A percentile compares a stretch with the other conserved stretches of the same genome.
phyloP scores from a whole-genome alignment of 352 stramenopile genomes.

The Phytopythium boreale region DNA sequence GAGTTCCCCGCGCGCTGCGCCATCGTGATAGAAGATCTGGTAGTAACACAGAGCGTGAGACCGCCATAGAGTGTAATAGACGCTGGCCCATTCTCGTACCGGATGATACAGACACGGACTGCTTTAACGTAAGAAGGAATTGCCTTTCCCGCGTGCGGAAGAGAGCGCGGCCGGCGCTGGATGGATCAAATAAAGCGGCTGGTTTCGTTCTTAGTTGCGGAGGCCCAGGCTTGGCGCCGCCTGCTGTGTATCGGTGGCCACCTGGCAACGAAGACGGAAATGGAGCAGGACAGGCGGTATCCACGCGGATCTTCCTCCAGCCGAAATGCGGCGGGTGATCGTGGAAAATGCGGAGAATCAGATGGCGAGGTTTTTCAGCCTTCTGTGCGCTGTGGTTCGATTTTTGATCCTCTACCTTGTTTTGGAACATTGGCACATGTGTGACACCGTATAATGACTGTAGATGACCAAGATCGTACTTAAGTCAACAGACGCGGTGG shows the following conservation, averaged over 20 bases:
- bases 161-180: not conserved
- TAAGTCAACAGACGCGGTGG: not conserved
- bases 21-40: constrained; percentile 1
- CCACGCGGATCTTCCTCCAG: not conserved
- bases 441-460: no score
- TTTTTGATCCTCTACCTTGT: not conserved
- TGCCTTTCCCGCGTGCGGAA: no score
- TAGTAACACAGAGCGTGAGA: not conserved
- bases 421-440: not conserved
- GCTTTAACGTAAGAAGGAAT: no score
- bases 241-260: not conserved
- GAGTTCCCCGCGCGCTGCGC: not conserved
- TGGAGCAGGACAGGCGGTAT: not conserved
- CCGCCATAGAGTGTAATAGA: not conserved
- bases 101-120: not conserved
- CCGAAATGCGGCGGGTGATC: not conserved
- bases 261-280: not conserved
- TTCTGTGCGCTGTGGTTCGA: no score
- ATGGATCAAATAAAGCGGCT: not conserved
- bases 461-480: not conserved
- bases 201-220: not conserved
- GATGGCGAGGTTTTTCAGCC: not conserved
- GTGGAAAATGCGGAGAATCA: constrained; percentile 1
- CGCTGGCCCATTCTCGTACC: not conserved
- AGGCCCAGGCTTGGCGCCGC: not conserved